phyloP scores from a whole-genome alignment of 768 basidiomycete genomes.

The Pleurotus tuber-regium region DNA sequence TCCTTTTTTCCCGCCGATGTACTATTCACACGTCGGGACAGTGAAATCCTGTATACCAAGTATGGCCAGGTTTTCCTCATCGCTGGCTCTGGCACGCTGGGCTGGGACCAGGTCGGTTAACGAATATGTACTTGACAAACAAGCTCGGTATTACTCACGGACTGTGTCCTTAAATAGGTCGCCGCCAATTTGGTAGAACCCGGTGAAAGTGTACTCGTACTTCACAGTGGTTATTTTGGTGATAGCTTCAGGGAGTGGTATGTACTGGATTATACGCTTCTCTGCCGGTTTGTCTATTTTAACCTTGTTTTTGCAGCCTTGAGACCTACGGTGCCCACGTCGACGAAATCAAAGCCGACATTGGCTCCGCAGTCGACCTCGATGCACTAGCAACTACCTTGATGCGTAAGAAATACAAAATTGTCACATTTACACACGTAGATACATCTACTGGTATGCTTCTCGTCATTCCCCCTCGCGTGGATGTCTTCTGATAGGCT shows the following conservation, averaged over 20 bases:
- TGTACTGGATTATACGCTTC: too few species aligned
- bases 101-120: constrained; percentile 77
- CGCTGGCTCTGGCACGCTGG: constrained; percentile 84
- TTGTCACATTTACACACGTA: constrained; percentile 87
- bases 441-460: constrained; percentile 73
- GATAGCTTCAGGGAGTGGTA: constrained; percentile 81
- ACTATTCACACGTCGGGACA: constrained; percentile 19
- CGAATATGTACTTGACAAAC: too few species aligned
- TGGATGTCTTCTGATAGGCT: neutral
- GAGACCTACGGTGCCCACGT: constrained; percentile 80
- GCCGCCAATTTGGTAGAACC: constrained; percentile 79
- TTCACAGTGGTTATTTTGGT: constrained; percentile 91
- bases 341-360: constrained; percentile 63
- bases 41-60: constrained; percentile 66
- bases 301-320: constrained; percentile 40
- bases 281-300: neutral
- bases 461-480: neutral
- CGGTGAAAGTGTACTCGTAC: constrained; percentile 69
- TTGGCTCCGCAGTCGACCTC: constrained; percentile 61
- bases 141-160: neutral
- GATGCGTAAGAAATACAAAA: constrained; percentile 68
- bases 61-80: constrained; percentile 79
- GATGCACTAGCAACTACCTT: constrained; percentile 61
- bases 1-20: neutral
- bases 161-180: constrained; percentile 42